Evolutionary conservation across 1,284 basidiomycete genomes (phyloP).

Genomic region (Puccinia sorghi): DNA sequence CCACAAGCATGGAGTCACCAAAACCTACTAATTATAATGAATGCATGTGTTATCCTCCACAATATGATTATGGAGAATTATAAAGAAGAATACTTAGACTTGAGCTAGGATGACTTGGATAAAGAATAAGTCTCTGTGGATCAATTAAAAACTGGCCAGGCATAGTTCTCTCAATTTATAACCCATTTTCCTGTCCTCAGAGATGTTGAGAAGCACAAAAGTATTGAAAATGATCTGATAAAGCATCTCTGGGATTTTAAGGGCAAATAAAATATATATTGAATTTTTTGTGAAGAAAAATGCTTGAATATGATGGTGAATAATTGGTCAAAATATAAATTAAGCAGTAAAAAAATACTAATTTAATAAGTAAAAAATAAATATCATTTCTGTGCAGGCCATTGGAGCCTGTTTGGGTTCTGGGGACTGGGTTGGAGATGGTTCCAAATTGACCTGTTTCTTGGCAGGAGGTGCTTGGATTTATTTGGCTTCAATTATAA

Average conservation of each 20-base stretch:
- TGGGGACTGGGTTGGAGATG: too few relatives aligned
- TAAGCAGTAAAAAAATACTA: too few relatives aligned
- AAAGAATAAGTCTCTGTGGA: neutral
- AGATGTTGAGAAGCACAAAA: neutral
- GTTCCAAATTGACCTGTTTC: too few relatives aligned
- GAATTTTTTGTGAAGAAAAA: too few relatives aligned
- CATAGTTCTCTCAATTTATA: neutral
- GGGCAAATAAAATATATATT: neutral
- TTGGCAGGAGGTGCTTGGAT: too few relatives aligned
- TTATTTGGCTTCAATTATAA: too few relatives aligned
- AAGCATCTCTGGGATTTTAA: neutral
- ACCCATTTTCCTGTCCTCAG: neutral
- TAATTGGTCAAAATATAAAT: too few relatives aligned
- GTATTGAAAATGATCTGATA: neutral
- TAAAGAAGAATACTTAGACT: neutral
- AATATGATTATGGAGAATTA: constrained; percentile 14
- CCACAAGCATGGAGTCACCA: neutral
- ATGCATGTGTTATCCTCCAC: neutral
- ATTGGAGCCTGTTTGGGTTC: too few relatives aligned
- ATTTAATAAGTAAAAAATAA: too few relatives aligned
- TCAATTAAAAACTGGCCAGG: neutral
- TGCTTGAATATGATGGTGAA: too few relatives aligned
- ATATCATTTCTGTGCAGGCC: too few relatives aligned
- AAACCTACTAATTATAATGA: neutral
- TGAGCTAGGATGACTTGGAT: too few relatives aligned